A percentile compares a stretch with the other conserved stretches of the same genome.
phyloP scores from a whole-genome alignment of 2,329 filamentous ascomycete genomes.

The Waltergamsia citrina region DNA sequence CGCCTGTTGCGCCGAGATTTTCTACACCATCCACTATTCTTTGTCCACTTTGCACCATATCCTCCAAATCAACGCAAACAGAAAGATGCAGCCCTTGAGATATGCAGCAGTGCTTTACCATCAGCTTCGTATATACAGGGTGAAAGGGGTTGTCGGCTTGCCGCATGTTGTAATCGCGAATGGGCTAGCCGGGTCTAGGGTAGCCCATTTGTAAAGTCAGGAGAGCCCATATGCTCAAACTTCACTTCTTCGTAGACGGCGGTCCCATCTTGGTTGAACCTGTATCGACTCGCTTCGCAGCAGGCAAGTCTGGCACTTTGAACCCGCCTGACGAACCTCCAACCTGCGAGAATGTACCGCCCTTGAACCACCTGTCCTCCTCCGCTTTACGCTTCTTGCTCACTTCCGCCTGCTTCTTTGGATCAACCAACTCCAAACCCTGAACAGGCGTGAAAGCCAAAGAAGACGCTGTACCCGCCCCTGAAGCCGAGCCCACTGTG shows the following conservation, averaged over 20 bases:
- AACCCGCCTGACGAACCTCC: constrained; percentile 53
- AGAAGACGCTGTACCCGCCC: constrained; percentile 74
- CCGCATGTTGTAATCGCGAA: no score
- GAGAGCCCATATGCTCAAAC: not conserved
- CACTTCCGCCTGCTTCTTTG: constrained; percentile 80
- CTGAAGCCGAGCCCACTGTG: constrained; percentile 41
- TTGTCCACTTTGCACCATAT: no score
- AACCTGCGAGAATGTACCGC: constrained; percentile 91
- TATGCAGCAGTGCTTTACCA: no score
- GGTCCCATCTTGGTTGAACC: constrained; percentile 25
- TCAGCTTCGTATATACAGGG: no score
- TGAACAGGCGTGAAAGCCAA: constrained; percentile 93
- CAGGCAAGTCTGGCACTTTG: constrained; percentile 71
- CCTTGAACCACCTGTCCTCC: constrained; percentile 93
- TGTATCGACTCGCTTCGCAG: constrained; percentile 56
- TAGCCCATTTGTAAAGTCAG: no score
- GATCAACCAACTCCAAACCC: constrained; percentile 89
- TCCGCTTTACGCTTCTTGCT: constrained; percentile 87
- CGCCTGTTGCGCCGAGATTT: no score
- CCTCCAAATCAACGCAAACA: no score
- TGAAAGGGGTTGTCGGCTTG: no score
- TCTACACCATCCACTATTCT: no score
- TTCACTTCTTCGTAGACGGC: constrained; percentile 11
- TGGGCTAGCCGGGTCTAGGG: no score
- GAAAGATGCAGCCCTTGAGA: no score